A percentile compares a stretch with the other conserved stretches of the same genome.
Conservation (phyloP, 345 rosid species). For the Pseudoturritis turrita region DNA sequence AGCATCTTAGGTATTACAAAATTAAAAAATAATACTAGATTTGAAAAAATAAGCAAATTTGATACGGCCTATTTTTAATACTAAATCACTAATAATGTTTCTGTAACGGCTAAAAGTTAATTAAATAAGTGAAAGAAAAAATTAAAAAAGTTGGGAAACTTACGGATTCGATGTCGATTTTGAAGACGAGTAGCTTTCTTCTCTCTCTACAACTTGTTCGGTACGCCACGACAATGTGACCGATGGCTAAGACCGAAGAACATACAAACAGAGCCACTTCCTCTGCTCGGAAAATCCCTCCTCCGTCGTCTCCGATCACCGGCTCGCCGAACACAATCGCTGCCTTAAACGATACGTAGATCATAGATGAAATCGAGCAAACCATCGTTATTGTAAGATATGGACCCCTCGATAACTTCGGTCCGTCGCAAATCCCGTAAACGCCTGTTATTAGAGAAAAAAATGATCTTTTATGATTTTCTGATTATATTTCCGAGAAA, state of each 20-base stretch:
- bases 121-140: neutral
- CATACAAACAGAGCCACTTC: conserved; percentile 70
- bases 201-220: conserved; percentile 90
- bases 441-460: conserved; percentile 42
- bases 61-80: neutral
- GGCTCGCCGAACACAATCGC: conserved; percentile 51
- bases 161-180: conserved; percentile 97
- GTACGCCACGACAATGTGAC: conserved; percentile 72
- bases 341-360: conserved; percentile 72
- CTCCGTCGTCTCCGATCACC: conserved; percentile 25
- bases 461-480: neutral
- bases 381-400: conserved; percentile 65
- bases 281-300: conserved; percentile 39
- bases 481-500: neutral
- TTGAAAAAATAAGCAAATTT: conserved; percentile 7
- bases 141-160: conserved; percentile 27
- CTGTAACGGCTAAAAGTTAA: conserved; percentile 23
- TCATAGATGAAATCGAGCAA: conserved; percentile 65
- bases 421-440: conserved; percentile 84
- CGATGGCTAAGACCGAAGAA: conserved; percentile 64
- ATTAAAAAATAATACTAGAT: neutral
- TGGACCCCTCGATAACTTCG: conserved; percentile 71
- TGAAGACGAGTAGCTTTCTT: conserved; percentile 83
- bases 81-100: neutral
- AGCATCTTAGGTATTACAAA: conserved; percentile 12